Evolutionary conservation across 768 basidiomycete species (phyloP), one percentile per base, ranked within the genome.

Genomic region (Calocybe gangraenosa): DNA sequence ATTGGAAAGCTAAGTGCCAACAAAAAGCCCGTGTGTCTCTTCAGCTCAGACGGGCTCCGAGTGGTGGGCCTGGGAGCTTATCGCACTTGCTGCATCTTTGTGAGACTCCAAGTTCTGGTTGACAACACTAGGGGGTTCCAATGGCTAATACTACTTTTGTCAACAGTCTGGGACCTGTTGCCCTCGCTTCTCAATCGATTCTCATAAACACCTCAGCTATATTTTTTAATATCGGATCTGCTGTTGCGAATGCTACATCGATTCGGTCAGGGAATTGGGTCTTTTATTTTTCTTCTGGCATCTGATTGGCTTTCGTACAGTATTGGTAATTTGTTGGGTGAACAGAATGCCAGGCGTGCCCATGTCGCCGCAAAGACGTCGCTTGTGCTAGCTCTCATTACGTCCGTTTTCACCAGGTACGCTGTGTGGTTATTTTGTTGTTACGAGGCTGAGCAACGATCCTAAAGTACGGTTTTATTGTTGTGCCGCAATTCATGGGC

Each of bases 11-110:
- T 31, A 15, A 33, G 17, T 8, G 45, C 11, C 10, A 7, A 10
- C 17, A 37, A n/a, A n/a, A n/a, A n/a, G n/a, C n/a, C 17, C 7
- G 23, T 36, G 14, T 45, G 7, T 15, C 3, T 20, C 13, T 25
- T 21, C 10, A 76, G 81, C 79, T 2, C 90, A 91, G 62, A 82
- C 78, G 2, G 89, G 87, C 0, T 82, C 81, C 4, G 95, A 96
- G 63, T 98, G 93, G 95, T 97, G 93, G 93, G 84, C 86, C 25
- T 95, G 94, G 94, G 92, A 95, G 65, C 75, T 92, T 14, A 62
- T 85, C 28, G 83, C 81, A 15, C 66, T 79, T 1, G 74, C 69
- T 14, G 75, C 77, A 2, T 73, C 72, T 40, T 54, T 74, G 69
- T 75, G 13, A 3, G 5, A 33, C 35, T 7, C n/a, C n/a, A n/a